Evolutionary conservation across 140 eudicot species (phyloP), one percentile per base, ranked within the genome.

Genomic region (Senecio squalidus): DNA sequence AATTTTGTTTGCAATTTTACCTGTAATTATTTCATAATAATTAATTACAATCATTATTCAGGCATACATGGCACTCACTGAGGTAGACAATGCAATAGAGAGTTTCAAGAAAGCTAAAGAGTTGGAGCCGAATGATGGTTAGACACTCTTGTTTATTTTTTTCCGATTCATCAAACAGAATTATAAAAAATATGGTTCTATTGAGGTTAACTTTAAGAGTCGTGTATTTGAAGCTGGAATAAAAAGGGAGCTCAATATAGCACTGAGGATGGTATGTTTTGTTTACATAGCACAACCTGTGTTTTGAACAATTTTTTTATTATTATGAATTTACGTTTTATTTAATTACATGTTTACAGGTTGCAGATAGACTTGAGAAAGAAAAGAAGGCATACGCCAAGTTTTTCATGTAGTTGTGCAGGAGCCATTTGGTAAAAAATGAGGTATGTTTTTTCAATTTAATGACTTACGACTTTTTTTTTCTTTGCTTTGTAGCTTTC

Each of bases 11-110:
- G n/a, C n/a, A n/a, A n/a, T n/a, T n/a, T n/a, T n/a, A n/a, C n/a
- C n/a, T 9, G 5, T 27, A 15, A 28, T 39, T 22, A 26, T 24
- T 23, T 56, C 21, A 15, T 26, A 52, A 7, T 23, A 8, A 0
- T 25, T 44, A 24, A 24, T n/a, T 7, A 27, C 59, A n/a, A n/a
- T n/a, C 34, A 49, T 72, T 13, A 67, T 52, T 5, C 84, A 92
- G 98, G 98, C 88, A 29, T 70, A 92, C 59, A 65, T 84, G 78
- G 96, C 96, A 36, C 96, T 92, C 15, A 92, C 82, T 71, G 96
- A 87, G 66, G 66, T 92, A 52, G 98, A 92, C 79, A 76, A 94
- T 53, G 96, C 98, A 27, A 79, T 79, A 26, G 84, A 79, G 30
- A 87, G 98, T 74, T 87, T 92, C 66, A 87, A 55, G 55, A 87